Evolutionary conservation across 2,329 filamentous ascomycete genomes (phyloP).

Genomic region (Gaeumannomyces sp.): DNA sequence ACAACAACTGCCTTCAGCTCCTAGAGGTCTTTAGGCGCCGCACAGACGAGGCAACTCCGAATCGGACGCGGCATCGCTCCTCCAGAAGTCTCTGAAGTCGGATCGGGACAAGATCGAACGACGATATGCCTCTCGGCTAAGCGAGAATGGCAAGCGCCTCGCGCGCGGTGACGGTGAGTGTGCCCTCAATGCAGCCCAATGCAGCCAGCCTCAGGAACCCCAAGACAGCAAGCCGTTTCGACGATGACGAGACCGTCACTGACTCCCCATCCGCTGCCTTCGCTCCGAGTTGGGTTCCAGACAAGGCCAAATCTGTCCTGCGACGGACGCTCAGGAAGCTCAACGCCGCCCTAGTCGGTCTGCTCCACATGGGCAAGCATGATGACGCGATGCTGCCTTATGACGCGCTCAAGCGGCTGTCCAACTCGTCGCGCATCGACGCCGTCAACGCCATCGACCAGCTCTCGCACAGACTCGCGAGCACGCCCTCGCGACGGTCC

Average conservation of each 20-base stretch:
- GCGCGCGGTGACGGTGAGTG: slow-evolving; percentile 42
- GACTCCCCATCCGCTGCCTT: background rate
- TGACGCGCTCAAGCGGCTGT: slow-evolving; percentile 39
- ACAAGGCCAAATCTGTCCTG: slow-evolving; percentile 25
- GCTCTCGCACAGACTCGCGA: slow-evolving; percentile 32
- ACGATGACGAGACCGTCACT: background rate
- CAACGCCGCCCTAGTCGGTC: slow-evolving; percentile 32
- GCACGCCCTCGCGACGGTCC: slow-evolving; percentile 18
- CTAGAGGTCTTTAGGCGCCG: slow-evolving; percentile 27
- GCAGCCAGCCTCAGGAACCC: no score
- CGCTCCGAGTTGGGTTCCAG: background rate
- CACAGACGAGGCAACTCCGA: background rate
- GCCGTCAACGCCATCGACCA: slow-evolving; percentile 43
- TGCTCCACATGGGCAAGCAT: slow-evolving; percentile 28
- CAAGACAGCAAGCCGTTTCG: no score
- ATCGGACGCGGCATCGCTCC: slow-evolving; percentile 19
- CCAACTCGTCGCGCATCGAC: slow-evolving; percentile 40
- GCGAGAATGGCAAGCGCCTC: slow-evolving; percentile 34
- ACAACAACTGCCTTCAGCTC: slow-evolving; percentile 38
- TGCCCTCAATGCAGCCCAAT: background rate
- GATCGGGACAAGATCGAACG: slow-evolving; percentile 35
- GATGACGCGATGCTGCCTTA: slow-evolving; percentile 35
- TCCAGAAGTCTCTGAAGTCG: slow-evolving; percentile 31
- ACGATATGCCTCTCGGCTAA: slow-evolving; percentile 36
- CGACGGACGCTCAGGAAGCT: slow-evolving; percentile 37